These are phyloP conservation scores for Eimeria maxima DNA, from an alignment of 169 alveolate genomes.

Conservation along the genomic window DNA sequence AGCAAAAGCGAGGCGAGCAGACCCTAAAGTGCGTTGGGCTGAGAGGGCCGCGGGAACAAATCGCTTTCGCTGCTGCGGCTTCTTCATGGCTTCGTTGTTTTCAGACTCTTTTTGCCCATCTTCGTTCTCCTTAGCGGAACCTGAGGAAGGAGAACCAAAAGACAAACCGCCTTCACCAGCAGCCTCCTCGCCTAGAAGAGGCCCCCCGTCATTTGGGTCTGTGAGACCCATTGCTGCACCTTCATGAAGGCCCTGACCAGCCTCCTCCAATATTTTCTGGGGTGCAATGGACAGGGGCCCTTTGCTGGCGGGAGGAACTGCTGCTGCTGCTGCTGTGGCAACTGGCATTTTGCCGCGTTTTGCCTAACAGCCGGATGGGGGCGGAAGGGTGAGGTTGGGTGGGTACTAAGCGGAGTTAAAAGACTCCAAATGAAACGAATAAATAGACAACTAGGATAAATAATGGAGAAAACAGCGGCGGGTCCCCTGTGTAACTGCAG, in stretches of 20 bases:
- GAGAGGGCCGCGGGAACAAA: conserved; percentile 2
- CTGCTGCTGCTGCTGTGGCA: conserved; percentile 41
- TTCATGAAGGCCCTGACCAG: not conserved
- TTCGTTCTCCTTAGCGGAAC: conserved; percentile 52
- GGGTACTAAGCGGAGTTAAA: not conserved
- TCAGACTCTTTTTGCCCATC: not conserved
- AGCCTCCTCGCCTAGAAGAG: not conserved
- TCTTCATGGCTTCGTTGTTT: not conserved
- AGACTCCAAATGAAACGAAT: not conserved
- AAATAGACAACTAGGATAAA: not conserved
- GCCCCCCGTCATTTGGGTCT: not conserved
- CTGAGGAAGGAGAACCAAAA: conserved; percentile 29
- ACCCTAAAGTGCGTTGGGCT: not conserved
- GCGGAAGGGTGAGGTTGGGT: not conserved
- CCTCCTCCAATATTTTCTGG: not conserved
- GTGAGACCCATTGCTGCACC: not conserved
- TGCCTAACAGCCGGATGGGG: not conserved
- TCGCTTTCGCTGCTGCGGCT: conserved; percentile 55
- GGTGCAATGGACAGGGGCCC: not conserved
- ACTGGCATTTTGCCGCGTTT: not conserved
- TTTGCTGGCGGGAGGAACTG: not conserved
- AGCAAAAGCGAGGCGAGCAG: conserved; percentile 25
- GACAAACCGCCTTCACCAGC: not conserved
- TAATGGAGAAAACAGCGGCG: not conserved
- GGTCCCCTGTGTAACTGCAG: not conserved